These are phyloP conservation scores for Candida tammaniensis DNA, from an alignment of 805 yeast species.

Conservation along the genomic window DNA sequence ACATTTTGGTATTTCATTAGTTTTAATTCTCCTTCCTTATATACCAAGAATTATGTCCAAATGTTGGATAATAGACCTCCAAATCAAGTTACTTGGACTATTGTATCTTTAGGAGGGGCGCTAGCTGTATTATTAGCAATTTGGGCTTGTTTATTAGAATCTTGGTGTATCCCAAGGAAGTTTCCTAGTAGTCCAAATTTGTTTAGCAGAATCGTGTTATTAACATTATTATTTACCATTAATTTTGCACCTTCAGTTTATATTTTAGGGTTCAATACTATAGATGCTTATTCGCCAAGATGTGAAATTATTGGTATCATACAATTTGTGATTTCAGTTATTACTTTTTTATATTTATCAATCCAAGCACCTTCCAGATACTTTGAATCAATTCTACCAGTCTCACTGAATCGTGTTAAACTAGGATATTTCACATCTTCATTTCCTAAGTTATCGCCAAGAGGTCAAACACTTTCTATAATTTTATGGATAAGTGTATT, in stretches of 20 bases:
- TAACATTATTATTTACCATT: conserved; percentile 15
- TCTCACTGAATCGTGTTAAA: conserved; percentile 10
- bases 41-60: conserved; percentile 42
- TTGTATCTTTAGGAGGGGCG: conserved; percentile 45
- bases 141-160: conserved; percentile 24
- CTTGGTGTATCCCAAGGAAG: conserved; percentile 23
- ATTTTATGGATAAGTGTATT: conserved; percentile 31
- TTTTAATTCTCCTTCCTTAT: conserved; percentile 49
- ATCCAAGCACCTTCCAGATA: conserved; percentile 23
- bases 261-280: conserved; percentile 23
- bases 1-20: conserved; percentile 53
- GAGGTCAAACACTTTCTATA: conserved; percentile 23
- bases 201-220: conserved; percentile 13
- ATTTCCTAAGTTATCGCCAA: conserved; percentile 22
- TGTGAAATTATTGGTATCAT: conserved; percentile 22
- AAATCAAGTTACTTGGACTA: conserved; percentile 41
- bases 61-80: conserved; percentile 44
- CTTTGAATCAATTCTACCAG: conserved; percentile 14
- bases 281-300: conserved; percentile 20
- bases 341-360: conserved; percentile 28
- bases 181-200: conserved; percentile 21
- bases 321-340: conserved; percentile 27
- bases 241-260: conserved; percentile 30
- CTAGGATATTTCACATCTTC: conserved; percentile 17
- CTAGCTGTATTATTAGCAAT: conserved; percentile 33